These are phyloP conservation scores for Didymella arachidicola DNA, from an alignment of 2,329 filamentous ascomycete genomes.

Conservation along the genomic window DNA sequence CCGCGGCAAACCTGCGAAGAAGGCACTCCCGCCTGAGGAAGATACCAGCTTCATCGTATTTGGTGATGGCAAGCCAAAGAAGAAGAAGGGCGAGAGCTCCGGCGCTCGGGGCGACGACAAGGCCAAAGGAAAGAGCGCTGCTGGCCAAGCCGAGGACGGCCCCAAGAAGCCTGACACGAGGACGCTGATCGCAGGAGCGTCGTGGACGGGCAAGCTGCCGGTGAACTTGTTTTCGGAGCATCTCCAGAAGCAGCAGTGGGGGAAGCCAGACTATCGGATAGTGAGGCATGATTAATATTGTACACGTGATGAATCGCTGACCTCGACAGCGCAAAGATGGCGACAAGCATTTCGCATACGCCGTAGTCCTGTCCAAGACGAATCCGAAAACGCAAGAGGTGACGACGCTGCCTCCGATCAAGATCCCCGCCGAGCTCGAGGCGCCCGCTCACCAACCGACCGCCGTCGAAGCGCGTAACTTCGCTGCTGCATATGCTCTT, in stretches of 20 bases:
- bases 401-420: slow-evolving; percentile 79
- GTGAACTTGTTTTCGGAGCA: slow-evolving; percentile 93
- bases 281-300: slow-evolving; percentile 50
- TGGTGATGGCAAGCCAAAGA: slow-evolving; percentile 55
- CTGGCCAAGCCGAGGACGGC: slow-evolving; percentile 45
- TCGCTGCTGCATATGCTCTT: slow-evolving; percentile 88
- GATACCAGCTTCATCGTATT: slow-evolving; percentile 61
- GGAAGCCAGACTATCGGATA: slow-evolving; percentile 89
- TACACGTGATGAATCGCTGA: slow-evolving; percentile 16
- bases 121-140: slow-evolving; percentile 45
- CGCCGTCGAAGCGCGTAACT: slow-evolving; percentile 89
- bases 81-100: slow-evolving; percentile 46
- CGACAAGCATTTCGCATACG: slow-evolving; percentile 77
- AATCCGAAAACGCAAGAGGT: slow-evolving; percentile 85
- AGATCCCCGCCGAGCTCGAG: slow-evolving; percentile 77
- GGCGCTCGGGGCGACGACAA: slow-evolving; percentile 30
- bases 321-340: slow-evolving; percentile 68
- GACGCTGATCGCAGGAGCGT: slow-evolving; percentile 90
- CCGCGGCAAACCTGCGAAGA: slow-evolving; percentile 52
- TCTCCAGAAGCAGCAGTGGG: slow-evolving; percentile 96
- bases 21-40: slow-evolving; percentile 54
- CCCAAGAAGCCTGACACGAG: slow-evolving; percentile 68
- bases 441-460: slow-evolving; percentile 78
- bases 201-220: slow-evolving; percentile 96
- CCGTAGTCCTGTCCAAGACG: slow-evolving; percentile 73